Base-by-base conservation (phyloP, 108 stramenopile species). In the Nannochloropsis gaditana region DNA sequence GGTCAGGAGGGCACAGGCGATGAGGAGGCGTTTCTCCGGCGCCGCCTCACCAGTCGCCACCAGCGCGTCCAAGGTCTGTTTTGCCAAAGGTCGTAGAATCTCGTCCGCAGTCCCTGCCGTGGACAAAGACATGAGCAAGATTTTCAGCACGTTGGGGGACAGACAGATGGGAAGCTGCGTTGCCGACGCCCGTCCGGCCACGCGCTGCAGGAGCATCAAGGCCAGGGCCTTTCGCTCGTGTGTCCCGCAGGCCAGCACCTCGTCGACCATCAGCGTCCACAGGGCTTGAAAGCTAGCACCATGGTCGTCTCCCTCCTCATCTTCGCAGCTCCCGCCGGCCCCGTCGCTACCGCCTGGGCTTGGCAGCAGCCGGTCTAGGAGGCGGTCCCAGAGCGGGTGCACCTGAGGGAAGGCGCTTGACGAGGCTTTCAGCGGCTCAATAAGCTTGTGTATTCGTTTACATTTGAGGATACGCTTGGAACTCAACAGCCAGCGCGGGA, bases 211-310 rank as follows among this genome's bases (percentile, higher is more conserved):
- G 9, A 88, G 82, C 45, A 88, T 47, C n/a, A 88, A 19, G 43
- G 87, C 84, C 10, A 80, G 84, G 42, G 84, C 87, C 43, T 88
- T 88, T 44, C 41, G 80, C 81, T 82, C 84, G 43, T 84, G 87
- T 11, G 84, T 81, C 8, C 83, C 47, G 59, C 43, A 44, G 21
- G 87, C 47, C 21, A 88, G 81, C 9, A 42, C 82, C 11, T 50
- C 84, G 42, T 88, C 87, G 21, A 88, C 87, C 21, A 88, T 84
- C 19, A 43, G 15, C 50, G 80, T 81, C 87, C 87, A 88, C 3
- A 87, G 44, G 79, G 82, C 73, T 15, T 41, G 41, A 1, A 43
- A 43, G 15, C 9, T 15, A 43, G 17, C 21, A 44, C 44, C 9
- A 21, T 83, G 44, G 21, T 21, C 43, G 10, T 8, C 43, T 19